These are phyloP conservation scores for Endotrypanum monterogeii DNA, from an alignment of 208 protist species.

Conservation along the genomic window DNA sequence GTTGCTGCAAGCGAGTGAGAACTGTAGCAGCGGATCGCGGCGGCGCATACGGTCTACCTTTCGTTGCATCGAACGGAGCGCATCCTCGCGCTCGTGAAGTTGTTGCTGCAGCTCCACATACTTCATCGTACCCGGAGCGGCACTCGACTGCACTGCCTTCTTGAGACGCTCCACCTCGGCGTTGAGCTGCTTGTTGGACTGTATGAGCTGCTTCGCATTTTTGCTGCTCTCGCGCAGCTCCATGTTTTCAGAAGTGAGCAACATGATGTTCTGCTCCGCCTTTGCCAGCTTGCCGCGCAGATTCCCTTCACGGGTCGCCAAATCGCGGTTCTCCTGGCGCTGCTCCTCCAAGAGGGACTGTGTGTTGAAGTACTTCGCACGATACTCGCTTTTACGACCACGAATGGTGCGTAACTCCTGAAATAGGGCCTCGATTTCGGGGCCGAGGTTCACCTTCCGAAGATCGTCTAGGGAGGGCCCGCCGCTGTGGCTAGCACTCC, in stretches of 20 bases:
- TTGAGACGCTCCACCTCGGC: constrained; percentile 41
- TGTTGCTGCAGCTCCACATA: constrained; percentile 53
- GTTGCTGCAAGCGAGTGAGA: constrained; percentile 84
- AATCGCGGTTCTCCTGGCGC: constrained; percentile 34
- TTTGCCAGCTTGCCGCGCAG: constrained; percentile 66
- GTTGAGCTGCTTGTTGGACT: constrained; percentile 48
- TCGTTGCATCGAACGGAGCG: constrained; percentile 74
- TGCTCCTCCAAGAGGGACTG: constrained; percentile 36
- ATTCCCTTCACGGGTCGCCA: constrained; percentile 44
- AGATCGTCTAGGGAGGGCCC: constrained; percentile 83
- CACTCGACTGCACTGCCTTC: constrained; percentile 23
- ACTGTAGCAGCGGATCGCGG: constrained; percentile 80
- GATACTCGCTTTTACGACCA: constrained; percentile 81
- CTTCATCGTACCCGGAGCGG: constrained; percentile 29
- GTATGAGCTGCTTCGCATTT: constrained; percentile 48
- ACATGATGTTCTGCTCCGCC: constrained; percentile 80
- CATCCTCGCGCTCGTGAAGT: constrained; percentile 62
- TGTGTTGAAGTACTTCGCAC: constrained; percentile 51
- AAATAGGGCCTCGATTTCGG: constrained; percentile 90
- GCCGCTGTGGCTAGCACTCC: constrained; percentile 7
- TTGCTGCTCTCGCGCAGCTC: constrained; percentile 67
- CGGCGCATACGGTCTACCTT: constrained; percentile 81
- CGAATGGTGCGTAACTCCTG: constrained; percentile 74
- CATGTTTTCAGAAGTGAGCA: constrained; percentile 90
- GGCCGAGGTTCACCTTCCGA: constrained; percentile 79